Evolutionary conservation across 768 basidiomycete species (phyloP).

Genomic region (Suillus placidus): DNA sequence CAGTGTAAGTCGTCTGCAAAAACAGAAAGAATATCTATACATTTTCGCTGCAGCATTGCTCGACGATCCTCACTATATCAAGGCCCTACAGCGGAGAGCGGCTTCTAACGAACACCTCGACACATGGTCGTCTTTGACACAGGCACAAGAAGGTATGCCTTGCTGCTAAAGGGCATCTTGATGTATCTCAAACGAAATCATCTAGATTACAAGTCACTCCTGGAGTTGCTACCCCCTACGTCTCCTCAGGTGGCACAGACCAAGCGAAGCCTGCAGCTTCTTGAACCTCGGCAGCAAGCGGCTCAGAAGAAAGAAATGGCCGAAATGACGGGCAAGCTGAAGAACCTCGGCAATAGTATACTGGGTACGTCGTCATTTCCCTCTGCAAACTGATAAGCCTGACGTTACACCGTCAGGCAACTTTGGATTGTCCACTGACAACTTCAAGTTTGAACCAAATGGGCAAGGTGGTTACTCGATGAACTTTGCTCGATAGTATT

Average conservation of each 20-base stretch:
- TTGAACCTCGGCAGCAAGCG: constrained; percentile 71
- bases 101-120: constrained; percentile 76
- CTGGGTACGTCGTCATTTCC: constrained; percentile 56
- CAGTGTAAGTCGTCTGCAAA: constrained; percentile 49
- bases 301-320: constrained; percentile 85
- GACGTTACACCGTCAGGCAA: constrained; percentile 54
- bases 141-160: constrained; percentile 79
- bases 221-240: constrained; percentile 59
- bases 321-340: constrained; percentile 93
- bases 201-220: constrained; percentile 78
- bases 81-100: constrained; percentile 89
- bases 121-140: constrained; percentile 81
- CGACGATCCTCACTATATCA: constrained; percentile 84
- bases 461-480: constrained; percentile 95
- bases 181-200: background rate
- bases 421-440: constrained; percentile 94
- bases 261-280: constrained; percentile 47
- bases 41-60: constrained; percentile 61
- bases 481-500: constrained; percentile 66
- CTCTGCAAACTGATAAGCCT: constrained; percentile 1
- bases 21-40: background rate
- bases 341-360: constrained; percentile 88
- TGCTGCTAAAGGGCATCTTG: background rate
- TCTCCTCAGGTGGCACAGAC: constrained; percentile 54
- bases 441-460: constrained; percentile 95